Evolutionary conservation across 2,329 filamentous ascomycete genomes (phyloP), one percentile per base, ranked within the genome.

Genomic region (Diaporthe citriasiana): DNA sequence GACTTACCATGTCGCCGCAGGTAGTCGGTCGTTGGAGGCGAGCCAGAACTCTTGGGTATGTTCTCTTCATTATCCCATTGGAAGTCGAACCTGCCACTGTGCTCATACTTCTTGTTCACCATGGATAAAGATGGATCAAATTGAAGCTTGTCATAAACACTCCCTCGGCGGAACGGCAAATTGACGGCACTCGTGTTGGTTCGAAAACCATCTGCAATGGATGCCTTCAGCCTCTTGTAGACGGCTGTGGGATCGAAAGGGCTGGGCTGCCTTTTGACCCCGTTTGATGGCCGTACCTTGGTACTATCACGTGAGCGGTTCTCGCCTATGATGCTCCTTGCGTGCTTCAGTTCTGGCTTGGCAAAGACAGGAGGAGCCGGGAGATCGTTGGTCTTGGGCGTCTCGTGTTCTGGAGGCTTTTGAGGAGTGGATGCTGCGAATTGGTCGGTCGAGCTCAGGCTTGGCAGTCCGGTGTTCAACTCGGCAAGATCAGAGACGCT

Each of bases 281-380:
- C 73, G 76, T 75, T 76, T 79, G 79, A 66, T 50, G 76, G 79
- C 65, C 78, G 78, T 68, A 80, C 80, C 50, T 80, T 80, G 76
- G 73, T 63, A 76, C 74, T 81, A 76, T 60, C 82, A 78, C 69
- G 81, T 76, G 76, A 78, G 73, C 51, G 78, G 38, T 51, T 79
- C 51, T 87, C 85, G 22, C 88, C 82, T 38, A 89, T 80, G 19
- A 85, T 87, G 79, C 89, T 91, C 75, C 89, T 84, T 1, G 89
- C 89, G 81, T 91, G 89, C 75, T 86, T 87, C 47, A 91, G 80
- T 76, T 91, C 89, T 2, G 89, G 89, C 75, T 91, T 91, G n/a
- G 88, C 84, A 77, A 91, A 91, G 6, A 87, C 84, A 2, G 82
- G 80, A 25, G 80, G 76, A 1, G 73, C 47, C 22, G 79, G 70